phyloP scores from a whole-genome alignment of 768 basidiomycete genomes.

The Rhizopogon vesiculosus region DNA sequence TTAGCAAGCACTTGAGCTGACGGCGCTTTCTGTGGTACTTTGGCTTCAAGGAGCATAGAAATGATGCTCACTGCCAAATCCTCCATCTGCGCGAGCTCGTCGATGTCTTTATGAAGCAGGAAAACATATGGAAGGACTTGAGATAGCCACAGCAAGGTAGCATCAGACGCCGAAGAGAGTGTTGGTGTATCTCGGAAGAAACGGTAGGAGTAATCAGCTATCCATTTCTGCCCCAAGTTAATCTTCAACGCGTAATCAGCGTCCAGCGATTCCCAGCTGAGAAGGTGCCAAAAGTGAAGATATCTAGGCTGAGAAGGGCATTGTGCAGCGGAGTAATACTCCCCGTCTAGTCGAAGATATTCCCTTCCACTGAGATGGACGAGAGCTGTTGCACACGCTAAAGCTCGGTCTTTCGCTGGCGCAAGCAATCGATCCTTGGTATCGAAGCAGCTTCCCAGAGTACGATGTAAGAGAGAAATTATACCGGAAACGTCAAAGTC shows the following conservation, averaged over 20 bases:
- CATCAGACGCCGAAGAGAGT: background rate
- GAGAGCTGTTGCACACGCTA: conserved; percentile 8
- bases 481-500: conserved; percentile 5
- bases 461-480: conserved; percentile 3
- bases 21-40: background rate
- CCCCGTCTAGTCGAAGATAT: conserved; percentile 1
- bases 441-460: conserved; percentile 6
- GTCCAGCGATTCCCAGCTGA: background rate
- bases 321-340: background rate
- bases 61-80: background rate
- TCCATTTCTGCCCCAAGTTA: background rate
- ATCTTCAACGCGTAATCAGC: conserved; percentile 1
- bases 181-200: conserved; percentile 1
- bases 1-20: conserved; percentile 5
- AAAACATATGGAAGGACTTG: conserved; percentile 4
- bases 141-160: conserved; percentile 2
- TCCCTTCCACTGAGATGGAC: conserved; percentile 5
- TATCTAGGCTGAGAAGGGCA: conserved; percentile 2
- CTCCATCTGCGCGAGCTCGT: background rate
- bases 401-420: conserved; percentile 6
- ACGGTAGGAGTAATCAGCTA: conserved; percentile 1
- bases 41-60: background rate
- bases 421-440: background rate
- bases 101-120: background rate
- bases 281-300: conserved; percentile 1